Conservation (phyloP, 352 stramenopile species). For the Pythium angustatum region DNA sequence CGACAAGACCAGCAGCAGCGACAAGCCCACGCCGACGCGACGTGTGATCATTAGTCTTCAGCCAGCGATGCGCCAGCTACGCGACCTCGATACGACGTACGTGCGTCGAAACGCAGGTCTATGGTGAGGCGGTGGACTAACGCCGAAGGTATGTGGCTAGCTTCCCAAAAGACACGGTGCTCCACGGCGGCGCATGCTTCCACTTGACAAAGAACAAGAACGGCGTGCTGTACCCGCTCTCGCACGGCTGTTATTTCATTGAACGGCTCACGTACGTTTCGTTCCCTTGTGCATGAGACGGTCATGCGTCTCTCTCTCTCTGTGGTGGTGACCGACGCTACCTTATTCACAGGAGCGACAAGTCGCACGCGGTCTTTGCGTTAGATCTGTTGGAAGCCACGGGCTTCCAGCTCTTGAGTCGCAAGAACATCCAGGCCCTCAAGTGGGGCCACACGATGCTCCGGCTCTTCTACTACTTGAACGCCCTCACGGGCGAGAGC, state of each 20-base stretch:
- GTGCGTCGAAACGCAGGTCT: too few species aligned
- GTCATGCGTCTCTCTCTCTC: not conserved
- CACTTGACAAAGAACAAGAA: slow-evolving; percentile 58
- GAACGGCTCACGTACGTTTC: slow-evolving; percentile 71
- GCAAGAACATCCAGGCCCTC: slow-evolving; percentile 76
- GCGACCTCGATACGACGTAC: slow-evolving; percentile 58
- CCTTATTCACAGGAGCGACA: slow-evolving; percentile 53
- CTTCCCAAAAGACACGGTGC: slow-evolving; percentile 61
- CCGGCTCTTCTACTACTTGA: slow-evolving; percentile 80
- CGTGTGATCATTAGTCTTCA: slow-evolving; percentile 68
- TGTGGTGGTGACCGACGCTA: not conserved
- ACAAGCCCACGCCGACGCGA: slow-evolving; percentile 35
- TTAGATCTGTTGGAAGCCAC: slow-evolving; percentile 75
- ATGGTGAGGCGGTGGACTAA: too few species aligned
- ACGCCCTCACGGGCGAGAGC: slow-evolving; percentile 58
- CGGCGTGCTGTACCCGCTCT: slow-evolving; percentile 50
- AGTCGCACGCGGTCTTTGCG: slow-evolving; percentile 62
- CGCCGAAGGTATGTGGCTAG: slow-evolving; percentile 36
- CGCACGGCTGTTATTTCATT: slow-evolving; percentile 75
- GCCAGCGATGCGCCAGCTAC: slow-evolving; percentile 55
- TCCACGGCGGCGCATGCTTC: slow-evolving; percentile 76
- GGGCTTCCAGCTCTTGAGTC: slow-evolving; percentile 73
- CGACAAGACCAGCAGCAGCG: slow-evolving; percentile 13
- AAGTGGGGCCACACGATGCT: slow-evolving; percentile 84
- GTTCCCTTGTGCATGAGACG: too few species aligned